Evolutionary conservation across 257 asterid species (phyloP).

Genomic region (Solanum paucissectum): DNA sequence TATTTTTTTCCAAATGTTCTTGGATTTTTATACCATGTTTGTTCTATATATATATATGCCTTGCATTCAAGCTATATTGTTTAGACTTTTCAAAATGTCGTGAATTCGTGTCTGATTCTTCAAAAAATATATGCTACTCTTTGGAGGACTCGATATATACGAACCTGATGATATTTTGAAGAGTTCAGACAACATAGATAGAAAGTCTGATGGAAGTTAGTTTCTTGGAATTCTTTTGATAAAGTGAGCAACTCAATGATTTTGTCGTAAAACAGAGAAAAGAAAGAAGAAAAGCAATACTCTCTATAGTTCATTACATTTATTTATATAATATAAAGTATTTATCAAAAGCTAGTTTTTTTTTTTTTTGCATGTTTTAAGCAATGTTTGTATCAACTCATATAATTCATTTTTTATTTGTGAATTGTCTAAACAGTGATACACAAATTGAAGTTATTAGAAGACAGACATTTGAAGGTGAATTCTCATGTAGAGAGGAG

Average conservation of each 20-base stretch:
- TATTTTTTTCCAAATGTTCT: neutral
- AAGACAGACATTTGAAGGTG: neutral
- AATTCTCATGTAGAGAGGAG: neutral
- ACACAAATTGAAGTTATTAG: neutral
- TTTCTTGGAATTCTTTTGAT: neutral
- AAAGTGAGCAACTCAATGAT: neutral
- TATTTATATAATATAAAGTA: neutral
- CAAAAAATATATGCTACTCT: rapidly evolving
- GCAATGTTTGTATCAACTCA: neutral
- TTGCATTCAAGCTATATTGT: neutral
- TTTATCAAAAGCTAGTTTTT: neutral
- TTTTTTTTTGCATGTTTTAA: neutral
- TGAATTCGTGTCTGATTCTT: neutral
- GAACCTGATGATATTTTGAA: neutral
- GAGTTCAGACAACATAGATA: neutral
- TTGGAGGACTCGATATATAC: rapidly evolving
- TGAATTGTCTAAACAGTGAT: neutral
- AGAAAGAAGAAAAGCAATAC: neutral
- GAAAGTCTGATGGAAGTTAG: neutral
- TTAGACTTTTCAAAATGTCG: neutral
- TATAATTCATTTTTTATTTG: neutral
- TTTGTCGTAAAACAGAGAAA: neutral
- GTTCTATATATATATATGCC: no score
- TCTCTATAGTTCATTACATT: neutral
- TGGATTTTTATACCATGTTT: no score